Conservation (phyloP, 345 rosid genomes). For the Boechera divaricarpa region DNA sequence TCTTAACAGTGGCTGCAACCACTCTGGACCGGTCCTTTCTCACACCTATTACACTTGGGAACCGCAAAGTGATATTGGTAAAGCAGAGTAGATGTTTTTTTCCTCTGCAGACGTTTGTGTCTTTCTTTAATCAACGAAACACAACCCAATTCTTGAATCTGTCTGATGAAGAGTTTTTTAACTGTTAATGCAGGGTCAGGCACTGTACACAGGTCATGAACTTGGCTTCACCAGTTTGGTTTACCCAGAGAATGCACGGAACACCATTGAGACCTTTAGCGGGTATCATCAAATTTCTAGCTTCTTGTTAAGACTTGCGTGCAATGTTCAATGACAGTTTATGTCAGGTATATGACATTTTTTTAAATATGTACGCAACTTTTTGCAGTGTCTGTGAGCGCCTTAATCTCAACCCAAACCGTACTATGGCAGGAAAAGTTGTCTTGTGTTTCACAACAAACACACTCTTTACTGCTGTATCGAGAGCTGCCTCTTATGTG, state of each 20-base stretch:
- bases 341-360: background rate
- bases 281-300: constrained; percentile 14
- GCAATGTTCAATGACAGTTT: constrained; percentile 1
- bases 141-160: constrained; percentile 3
- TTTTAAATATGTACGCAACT: background rate
- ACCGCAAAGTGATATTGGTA: constrained; percentile 43
- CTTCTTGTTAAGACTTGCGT: background rate
- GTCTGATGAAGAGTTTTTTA: background rate
- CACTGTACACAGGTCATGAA: constrained; percentile 41
- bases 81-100: background rate
- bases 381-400: constrained; percentile 32
- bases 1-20: constrained; percentile 54
- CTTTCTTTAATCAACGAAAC: background rate
- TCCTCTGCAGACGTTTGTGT: background rate
- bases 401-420: constrained; percentile 6
- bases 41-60: constrained; percentile 40
- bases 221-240: constrained; percentile 46
- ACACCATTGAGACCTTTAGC: constrained; percentile 26
- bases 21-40: constrained; percentile 56
- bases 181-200: constrained; percentile 41
- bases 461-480: constrained; percentile 25
- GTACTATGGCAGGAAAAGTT: constrained; percentile 43
- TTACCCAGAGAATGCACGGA: constrained; percentile 45
- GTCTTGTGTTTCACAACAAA: constrained; percentile 47
- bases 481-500: constrained; percentile 38